Conservation (phyloP, 768 basidiomycete species). For the Suillus tomentosus region DNA sequence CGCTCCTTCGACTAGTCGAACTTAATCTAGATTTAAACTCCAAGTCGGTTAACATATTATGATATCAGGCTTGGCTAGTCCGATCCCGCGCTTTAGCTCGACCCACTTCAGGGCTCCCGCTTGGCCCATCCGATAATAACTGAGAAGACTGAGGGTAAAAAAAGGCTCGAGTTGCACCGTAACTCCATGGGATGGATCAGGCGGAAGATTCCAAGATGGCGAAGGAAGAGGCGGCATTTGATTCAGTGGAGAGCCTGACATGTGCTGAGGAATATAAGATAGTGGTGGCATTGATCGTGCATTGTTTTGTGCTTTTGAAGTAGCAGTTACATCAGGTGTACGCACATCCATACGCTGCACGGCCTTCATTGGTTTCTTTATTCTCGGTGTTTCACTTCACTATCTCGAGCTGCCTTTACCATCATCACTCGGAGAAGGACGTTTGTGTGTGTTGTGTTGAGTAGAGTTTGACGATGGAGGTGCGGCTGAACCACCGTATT, state of each 20-base stretch:
- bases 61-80: too few species aligned
- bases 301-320: slow-evolving; percentile 20
- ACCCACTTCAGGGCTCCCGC: slow-evolving; percentile 4
- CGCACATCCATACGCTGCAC: slow-evolving; percentile 32
- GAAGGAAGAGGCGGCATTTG: not conserved
- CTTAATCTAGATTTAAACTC: too few species aligned
- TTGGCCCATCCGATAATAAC: slow-evolving; percentile 10
- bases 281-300: slow-evolving; percentile 46
- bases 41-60: too few species aligned
- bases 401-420: slow-evolving; percentile 23
- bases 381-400: slow-evolving; percentile 40
- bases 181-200: slow-evolving; percentile 7
- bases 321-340: slow-evolving; percentile 5
- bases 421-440: slow-evolving; percentile 21
- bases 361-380: slow-evolving; percentile 40
- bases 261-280: slow-evolving; percentile 19
- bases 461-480: slow-evolving; percentile 18
- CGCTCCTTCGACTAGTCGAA: too few species aligned
- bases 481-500: slow-evolving; percentile 41
- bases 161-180: slow-evolving; percentile 18
- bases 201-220: slow-evolving; percentile 4
- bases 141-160: slow-evolving; percentile 31
- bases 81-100: slow-evolving; percentile 11
- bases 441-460: slow-evolving; percentile 22
- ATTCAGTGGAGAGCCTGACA: slow-evolving; percentile 16